Percentiles rank a stretch among this genome's conserved stretches.
phyloP scores from a whole-genome alignment of 1,284 basidiomycete species.

The Marasmius tenuissimus region DNA sequence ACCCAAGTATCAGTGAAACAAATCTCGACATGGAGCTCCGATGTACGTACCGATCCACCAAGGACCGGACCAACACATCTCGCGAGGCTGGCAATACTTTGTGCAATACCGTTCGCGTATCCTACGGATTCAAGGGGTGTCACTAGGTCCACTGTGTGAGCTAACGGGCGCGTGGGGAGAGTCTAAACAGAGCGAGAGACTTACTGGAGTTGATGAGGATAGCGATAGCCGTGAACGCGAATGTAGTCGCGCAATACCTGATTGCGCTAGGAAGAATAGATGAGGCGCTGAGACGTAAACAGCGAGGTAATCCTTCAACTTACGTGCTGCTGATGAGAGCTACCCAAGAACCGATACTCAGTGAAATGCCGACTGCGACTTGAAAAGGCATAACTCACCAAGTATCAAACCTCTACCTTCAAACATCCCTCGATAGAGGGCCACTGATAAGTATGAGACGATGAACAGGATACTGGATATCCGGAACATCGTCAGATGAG shows the following conservation, averaged over 20 bases:
- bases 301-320: conserved; percentile 23
- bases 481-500: conserved; percentile 40
- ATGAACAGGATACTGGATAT: not conserved
- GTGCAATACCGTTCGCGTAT: conserved; percentile 78
- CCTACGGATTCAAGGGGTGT: conserved; percentile 75
- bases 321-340: conserved; percentile 70
- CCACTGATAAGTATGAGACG: not conserved
- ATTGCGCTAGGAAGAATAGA: conserved; percentile 47
- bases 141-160: conserved; percentile 44
- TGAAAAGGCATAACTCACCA: conserved; percentile 28
- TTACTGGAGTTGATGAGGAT: conserved; percentile 82
- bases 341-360: conserved; percentile 23
- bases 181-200: conserved; percentile 22
- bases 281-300: too few relatives aligned
- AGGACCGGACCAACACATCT: conserved; percentile 76
- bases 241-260: conserved; percentile 75
- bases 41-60: conserved; percentile 64
- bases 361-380: not conserved
- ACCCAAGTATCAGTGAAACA: not conserved
- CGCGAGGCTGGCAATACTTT: conserved; percentile 81
- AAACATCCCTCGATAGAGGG: not conserved
- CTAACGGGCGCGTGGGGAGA: conserved; percentile 2
- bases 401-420: not conserved
- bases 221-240: conserved; percentile 75
- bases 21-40: not conserved